Evolutionary conservation across 768 basidiomycete species (phyloP).

Genomic region (Amanita fuliginea): DNA sequence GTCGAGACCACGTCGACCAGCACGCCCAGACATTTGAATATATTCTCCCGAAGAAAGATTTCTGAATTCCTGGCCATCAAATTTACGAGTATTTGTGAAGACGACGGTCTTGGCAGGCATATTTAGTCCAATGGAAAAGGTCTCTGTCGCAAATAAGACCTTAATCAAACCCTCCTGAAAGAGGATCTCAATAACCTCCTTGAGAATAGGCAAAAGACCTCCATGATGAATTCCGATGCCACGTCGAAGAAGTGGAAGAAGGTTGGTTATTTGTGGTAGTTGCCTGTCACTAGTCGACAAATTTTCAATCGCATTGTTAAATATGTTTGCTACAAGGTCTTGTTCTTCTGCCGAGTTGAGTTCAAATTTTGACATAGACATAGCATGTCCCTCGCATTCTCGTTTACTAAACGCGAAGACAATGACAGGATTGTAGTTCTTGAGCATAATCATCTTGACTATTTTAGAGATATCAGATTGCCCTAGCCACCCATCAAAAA

Average conservation of each 20-base stretch:
- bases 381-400: slow-evolving; percentile 89
- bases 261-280: slow-evolving; percentile 87
- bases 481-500: slow-evolving; percentile 32
- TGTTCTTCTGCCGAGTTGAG: slow-evolving; percentile 92
- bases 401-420: slow-evolving; percentile 98
- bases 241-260: slow-evolving; percentile 85
- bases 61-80: slow-evolving; percentile 91
- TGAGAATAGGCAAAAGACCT: slow-evolving; percentile 91
- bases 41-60: slow-evolving; percentile 94
- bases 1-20: slow-evolving; percentile 92
- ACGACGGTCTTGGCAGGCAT: slow-evolving; percentile 99
- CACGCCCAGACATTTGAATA: slow-evolving; percentile 99
- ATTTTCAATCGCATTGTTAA: slow-evolving; percentile 89
- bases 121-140: slow-evolving; percentile 95
- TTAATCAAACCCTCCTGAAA: slow-evolving; percentile 99
- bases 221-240: slow-evolving; percentile 99
- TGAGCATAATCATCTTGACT: slow-evolving; percentile 95
- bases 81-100: slow-evolving; percentile 91
- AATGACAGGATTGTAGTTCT: slow-evolving; percentile 97
- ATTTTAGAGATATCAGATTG: slow-evolving; percentile 94
- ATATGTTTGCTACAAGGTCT: slow-evolving; percentile 75
- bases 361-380: slow-evolving; percentile 90
- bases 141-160: slow-evolving; percentile 96
- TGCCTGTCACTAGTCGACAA: slow-evolving; percentile 79
- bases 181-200: slow-evolving; percentile 97